A percentile compares a stretch with the other conserved stretches of the same genome.
Evolutionary conservation across 176 grass and related monocot genomes (phyloP).

Genomic region (Alloteropsis semialata): DNA sequence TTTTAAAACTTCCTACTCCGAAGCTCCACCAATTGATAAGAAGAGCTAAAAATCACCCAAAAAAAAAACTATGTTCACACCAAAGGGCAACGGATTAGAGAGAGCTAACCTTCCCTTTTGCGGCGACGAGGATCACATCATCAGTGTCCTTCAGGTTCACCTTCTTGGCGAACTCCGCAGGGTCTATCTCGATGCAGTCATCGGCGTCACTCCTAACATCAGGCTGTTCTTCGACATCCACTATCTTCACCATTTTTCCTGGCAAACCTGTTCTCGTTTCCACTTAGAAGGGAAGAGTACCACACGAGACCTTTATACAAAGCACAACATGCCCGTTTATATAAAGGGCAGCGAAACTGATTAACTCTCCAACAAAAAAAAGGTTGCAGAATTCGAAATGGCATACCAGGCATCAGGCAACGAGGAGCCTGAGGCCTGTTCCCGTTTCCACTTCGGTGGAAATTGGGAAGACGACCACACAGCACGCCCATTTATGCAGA

Average conservation of each 20-base stretch:
- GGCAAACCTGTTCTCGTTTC: background rate
- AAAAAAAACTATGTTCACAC: background rate
- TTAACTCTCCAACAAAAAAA: constrained; percentile 11
- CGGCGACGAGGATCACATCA: constrained; percentile 46
- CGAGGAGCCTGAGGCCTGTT: constrained; percentile 12
- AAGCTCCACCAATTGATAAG: background rate
- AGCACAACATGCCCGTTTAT: constrained; percentile 13
- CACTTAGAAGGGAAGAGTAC: background rate
- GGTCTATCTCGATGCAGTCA: constrained; percentile 51
- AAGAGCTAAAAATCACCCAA: background rate
- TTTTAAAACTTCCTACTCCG: background rate
- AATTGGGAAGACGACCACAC: background rate
- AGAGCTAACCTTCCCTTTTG: constrained; percentile 46
- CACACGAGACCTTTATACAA: no score
- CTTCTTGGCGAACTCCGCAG: constrained; percentile 36
- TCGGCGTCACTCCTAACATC: constrained; percentile 28
- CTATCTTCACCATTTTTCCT: constrained; percentile 23
- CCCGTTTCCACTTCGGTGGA: background rate
- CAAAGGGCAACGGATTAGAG: background rate
- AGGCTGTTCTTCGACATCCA: background rate
- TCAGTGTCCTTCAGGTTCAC: constrained; percentile 18
- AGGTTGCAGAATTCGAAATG: constrained; percentile 27
- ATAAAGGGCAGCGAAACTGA: constrained; percentile 13
- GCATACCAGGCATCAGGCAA: background rate
- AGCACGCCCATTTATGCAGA: constrained; percentile 21